phyloP scores from a whole-genome alignment of 371 early-diverging fungal genomes.

The Mortierella sp. region DNA sequence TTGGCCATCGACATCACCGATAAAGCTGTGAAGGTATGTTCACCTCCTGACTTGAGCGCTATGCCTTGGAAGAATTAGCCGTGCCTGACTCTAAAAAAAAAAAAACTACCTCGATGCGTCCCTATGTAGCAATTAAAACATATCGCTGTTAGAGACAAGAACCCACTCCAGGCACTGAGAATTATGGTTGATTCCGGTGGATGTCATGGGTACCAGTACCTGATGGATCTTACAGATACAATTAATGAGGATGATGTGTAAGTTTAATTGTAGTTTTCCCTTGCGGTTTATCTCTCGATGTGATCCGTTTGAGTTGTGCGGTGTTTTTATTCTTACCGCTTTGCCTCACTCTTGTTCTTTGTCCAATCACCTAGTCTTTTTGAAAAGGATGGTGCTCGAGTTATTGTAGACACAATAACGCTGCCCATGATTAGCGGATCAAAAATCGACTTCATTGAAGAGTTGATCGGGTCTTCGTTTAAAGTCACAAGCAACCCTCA shows the following conservation, averaged over 20 bases:
- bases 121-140: conserved; percentile 69
- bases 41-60: not conserved
- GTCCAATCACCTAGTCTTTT: conserved; percentile 77
- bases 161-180: conserved; percentile 71
- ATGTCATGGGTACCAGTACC: conserved; percentile 96
- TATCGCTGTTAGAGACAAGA: conserved; percentile 69
- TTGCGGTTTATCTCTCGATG: not conserved
- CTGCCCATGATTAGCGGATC: conserved; percentile 90
- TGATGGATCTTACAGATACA: conserved; percentile 82
- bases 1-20: conserved; percentile 44
- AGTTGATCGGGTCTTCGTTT: conserved; percentile 94
- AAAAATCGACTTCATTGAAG: conserved; percentile 88
- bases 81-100: too few relatives aligned
- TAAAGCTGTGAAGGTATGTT: conserved; percentile 48
- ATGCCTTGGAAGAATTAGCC: not conserved
- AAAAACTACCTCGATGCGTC: not conserved
- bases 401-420: conserved; percentile 85
- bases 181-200: conserved; percentile 94
- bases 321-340: not conserved
- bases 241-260: conserved; percentile 83
- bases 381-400: conserved; percentile 83
- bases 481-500: conserved; percentile 90
- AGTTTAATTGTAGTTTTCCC: conserved; percentile 16
- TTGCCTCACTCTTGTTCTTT: conserved; percentile 3
- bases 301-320: not conserved